Conservation (phyloP, 345 rosid species). For the Acer saccharum region DNA sequence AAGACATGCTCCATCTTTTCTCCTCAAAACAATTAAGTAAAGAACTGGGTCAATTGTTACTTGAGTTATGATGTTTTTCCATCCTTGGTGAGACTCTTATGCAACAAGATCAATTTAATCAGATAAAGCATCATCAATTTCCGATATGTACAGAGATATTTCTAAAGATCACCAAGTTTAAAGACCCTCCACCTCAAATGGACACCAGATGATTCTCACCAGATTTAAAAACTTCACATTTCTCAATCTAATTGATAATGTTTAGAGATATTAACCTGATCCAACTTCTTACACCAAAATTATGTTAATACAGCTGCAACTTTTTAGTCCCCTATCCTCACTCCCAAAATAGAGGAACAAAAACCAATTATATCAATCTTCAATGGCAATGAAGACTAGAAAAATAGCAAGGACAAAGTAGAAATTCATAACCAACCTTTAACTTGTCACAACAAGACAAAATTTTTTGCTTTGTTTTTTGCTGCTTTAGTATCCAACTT, state of each 20-base stretch:
- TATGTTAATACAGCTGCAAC: background rate
- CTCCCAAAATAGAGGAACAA: background rate
- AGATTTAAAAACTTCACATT: slow-evolving; percentile 6
- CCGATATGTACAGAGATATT: background rate
- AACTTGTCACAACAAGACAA: slow-evolving; percentile 56
- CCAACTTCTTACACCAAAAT: slow-evolving; percentile 8
- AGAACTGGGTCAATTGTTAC: background rate
- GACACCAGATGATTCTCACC: slow-evolving; percentile 1
- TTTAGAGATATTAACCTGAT: background rate
- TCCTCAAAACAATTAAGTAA: background rate
- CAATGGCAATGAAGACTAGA: slow-evolving; percentile 9
- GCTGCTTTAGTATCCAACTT: slow-evolving; percentile 65
- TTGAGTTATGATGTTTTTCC: background rate
- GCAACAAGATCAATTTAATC: background rate
- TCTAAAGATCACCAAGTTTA: background rate
- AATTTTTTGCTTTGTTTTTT: slow-evolving; percentile 64
- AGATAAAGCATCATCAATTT: background rate
- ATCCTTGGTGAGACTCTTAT: background rate
- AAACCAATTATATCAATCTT: background rate
- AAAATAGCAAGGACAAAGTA: slow-evolving; percentile 17
- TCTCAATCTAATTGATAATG: background rate
- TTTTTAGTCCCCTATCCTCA: background rate
- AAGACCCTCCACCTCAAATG: background rate
- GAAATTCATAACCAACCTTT: slow-evolving; percentile 54
- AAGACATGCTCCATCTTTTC: background rate